Conservation (phyloP, 2,329 filamentous ascomycete species). For the Cryphonectria carpinicola region DNA sequence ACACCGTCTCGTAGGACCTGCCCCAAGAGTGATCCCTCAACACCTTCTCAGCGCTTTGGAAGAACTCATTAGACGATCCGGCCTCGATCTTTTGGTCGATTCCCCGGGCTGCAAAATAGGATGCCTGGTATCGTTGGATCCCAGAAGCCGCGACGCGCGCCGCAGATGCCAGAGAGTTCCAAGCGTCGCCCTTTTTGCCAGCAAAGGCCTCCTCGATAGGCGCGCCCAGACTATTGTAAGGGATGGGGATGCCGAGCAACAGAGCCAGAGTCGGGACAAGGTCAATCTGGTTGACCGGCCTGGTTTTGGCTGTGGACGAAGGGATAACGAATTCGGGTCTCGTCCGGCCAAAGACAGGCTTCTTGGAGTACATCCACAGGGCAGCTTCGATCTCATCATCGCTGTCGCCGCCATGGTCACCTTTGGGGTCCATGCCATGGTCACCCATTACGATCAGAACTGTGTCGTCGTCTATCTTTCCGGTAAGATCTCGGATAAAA, state of each 20-base stretch:
- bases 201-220: constrained; percentile 95
- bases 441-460: constrained; percentile 97
- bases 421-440: constrained; percentile 97
- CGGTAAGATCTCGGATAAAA: constrained; percentile 73
- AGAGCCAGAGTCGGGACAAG: constrained; percentile 90
- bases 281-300: constrained; percentile 85
- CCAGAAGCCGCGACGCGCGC: constrained; percentile 80
- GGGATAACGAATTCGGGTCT: constrained; percentile 61
- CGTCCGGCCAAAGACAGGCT: constrained; percentile 79
- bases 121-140: constrained; percentile 84
- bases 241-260: constrained; percentile 87
- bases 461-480: constrained; percentile 79
- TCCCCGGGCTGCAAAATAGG: constrained; percentile 76
- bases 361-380: constrained; percentile 98
- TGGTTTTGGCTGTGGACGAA: constrained; percentile 73
- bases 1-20: constrained; percentile 46
- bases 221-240: constrained; percentile 91
- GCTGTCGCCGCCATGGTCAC: constrained; percentile 97
- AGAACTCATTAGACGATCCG: constrained; percentile 59
- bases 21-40: constrained; percentile 40
- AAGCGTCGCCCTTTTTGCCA: constrained; percentile 69
- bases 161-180: constrained; percentile 76
- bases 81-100: constrained; percentile 64
- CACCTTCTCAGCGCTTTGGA: constrained; percentile 54
- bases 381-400: constrained; percentile 94